Base-by-base conservation (phyloP, 192 early-diverging fungal genomes). In the Entophlyctis luteolus region DNA sequence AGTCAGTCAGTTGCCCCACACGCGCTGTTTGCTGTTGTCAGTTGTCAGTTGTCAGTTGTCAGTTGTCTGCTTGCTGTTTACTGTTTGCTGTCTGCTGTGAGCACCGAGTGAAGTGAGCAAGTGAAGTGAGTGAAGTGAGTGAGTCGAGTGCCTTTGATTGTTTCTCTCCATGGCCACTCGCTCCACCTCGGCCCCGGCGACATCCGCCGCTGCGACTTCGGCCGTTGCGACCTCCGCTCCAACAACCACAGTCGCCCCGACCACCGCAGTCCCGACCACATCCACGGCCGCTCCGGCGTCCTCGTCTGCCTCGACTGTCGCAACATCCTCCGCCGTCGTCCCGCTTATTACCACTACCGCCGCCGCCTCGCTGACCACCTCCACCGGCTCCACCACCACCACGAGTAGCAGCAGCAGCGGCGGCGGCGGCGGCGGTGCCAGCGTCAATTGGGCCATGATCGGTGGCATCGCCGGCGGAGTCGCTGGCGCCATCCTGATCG, bases 401-500 rank as follows among this genome's bases (percentile, higher is more conserved):
- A 29, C 60, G 20, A 12, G 29, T 33, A 49, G 28, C 28, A 32
- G 4, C 27, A 49, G 47, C 6, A 10, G 47, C 0, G 58, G 16
- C 18, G 10, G 33, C 32, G 29, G 37, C 55, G 14, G 23, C 37
- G 5, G n/a, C 20, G 33, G 16, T 18, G 29, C 31, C 4, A 20
- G 37, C 58, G 42, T 31, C 59, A 60, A 31, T 25, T 18, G 14
- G 6, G 20, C 38, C 27, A 22, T 59, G 37, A 59, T 38, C 32
- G 60, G 46, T 14, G 60, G 60, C 39, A 32, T 63, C 22, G 60
- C 20, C 10, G 60, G 60, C 18, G 60, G 60, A 27, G 31, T 63
- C 18, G 60, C 35, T 1, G 60, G 23, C 28, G 20, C 28, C 12
- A 63, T 63, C 47, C 28, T 63, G 1, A 12, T 63, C 25, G 50